Evolutionary conservation across 768 basidiomycete genomes (phyloP).

Genomic region (Boletus sensibilis): DNA sequence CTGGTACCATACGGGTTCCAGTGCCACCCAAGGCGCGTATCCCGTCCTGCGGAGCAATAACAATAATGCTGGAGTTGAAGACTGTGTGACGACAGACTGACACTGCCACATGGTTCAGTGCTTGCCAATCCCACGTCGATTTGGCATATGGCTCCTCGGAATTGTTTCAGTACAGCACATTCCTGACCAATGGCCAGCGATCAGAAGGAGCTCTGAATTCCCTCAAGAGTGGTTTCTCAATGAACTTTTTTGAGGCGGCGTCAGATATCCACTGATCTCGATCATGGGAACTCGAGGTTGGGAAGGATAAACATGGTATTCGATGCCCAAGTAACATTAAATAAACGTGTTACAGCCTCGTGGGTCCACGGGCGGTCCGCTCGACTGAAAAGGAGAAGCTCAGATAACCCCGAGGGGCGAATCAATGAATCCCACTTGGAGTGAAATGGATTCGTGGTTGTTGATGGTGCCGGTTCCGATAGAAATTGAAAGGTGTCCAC

Average conservation of each 20-base stretch:
- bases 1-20: not conserved
- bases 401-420: constrained; percentile 33
- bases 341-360: constrained; percentile 35
- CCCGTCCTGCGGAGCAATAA: not conserved
- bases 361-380: constrained; percentile 25
- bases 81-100: not conserved
- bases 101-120: constrained; percentile 13
- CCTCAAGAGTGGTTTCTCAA: constrained; percentile 4
- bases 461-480: constrained; percentile 34
- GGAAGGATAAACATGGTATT: constrained; percentile 17
- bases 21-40: not conserved
- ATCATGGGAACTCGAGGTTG: constrained; percentile 26
- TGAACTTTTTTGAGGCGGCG: not conserved
- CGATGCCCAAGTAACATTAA: constrained; percentile 28
- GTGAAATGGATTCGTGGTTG: constrained; percentile 23
- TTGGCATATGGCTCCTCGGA: constrained; percentile 13
- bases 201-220: constrained; percentile 1
- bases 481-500: constrained; percentile 28
- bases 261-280: constrained; percentile 22
- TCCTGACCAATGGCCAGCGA: not conserved
- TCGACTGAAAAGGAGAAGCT: constrained; percentile 17
- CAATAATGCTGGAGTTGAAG: not conserved
- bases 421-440: constrained; percentile 27
- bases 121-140: constrained; percentile 5
- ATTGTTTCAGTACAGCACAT: constrained; percentile 1